Base-by-base conservation (phyloP, 495 filamentous ascomycete genomes). In the Lophiostoma macrostomum region DNA sequence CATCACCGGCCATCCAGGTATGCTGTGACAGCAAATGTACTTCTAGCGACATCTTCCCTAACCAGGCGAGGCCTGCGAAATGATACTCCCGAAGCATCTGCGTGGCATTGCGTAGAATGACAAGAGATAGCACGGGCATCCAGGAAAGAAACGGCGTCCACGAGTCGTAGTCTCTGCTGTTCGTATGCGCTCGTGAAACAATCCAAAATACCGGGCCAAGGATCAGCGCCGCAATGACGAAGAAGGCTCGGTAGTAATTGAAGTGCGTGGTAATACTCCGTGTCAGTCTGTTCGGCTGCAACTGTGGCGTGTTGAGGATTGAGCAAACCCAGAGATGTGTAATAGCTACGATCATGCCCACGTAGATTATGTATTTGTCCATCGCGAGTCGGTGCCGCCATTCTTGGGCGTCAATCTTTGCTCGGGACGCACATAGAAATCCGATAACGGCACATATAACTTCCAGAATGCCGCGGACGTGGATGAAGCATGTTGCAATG, bases 21-120 rank as follows among this genome's bases (percentile, higher is more conserved):
- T 85, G 82, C 61, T 75, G 76, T 42, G 83, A 80, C 22, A 85
- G 60, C 13, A 79, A 70, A 53, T 80, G 84, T 1, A 76, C 77
- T 56, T 83, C 82, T 4, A 84, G 68, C 5, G 78, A 79, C 30
- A 69, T 71, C 6, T 69, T 69, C 8, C 82, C 82, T 0, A 84
- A 58, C 71, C 74, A 79, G 4, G 77, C 70, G 41, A 81, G 81
- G 18, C 68, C 45, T 0, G 35, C 35, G 5, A 74, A 77, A 53
- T 79, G 66, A 36, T 64, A 58, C 18, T 69, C 72, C 24, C 77
- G 67, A 11, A 76, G 49, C 14, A 55, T 31, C 2, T 56, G 53
- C 39, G 68, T 71, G 1, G 69, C 64, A 58, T 81, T 84, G 16
- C 80, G 71, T 7, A 85, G 60, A 12, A 71, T 61, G 30, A 79